These are phyloP conservation scores for Puya raimondii DNA, from an alignment of 176 grass and related monocot genomes.

Conservation along the genomic window DNA sequence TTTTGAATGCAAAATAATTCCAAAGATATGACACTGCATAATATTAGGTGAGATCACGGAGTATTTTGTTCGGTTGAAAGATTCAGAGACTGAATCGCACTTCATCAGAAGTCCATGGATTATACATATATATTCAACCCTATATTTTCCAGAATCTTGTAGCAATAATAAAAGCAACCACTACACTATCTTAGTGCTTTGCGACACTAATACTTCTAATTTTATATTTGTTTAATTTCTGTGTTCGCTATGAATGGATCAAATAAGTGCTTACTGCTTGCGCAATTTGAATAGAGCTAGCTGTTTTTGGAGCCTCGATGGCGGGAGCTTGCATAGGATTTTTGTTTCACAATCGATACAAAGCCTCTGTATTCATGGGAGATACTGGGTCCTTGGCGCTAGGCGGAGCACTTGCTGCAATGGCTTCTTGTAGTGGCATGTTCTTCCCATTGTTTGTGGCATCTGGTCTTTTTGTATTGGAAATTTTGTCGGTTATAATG, in stretches of 20 bases:
- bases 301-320: conserved; percentile 92
- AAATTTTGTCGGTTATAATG: conserved; percentile 48
- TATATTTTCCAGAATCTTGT: not conserved
- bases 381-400: conserved; percentile 65
- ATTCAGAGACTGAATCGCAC: no score
- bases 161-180: not conserved
- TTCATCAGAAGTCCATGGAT: no score
- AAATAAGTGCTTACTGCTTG: conserved; percentile 10
- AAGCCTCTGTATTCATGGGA: conserved; percentile 76
- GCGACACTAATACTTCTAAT: not conserved
- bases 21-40: not conserved
- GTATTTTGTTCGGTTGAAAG: not conserved
- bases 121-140: no score
- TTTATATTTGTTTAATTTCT: not conserved
- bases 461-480: conserved; percentile 50
- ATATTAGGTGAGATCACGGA: not conserved
- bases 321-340: conserved; percentile 79
- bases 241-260: conserved; percentile 3
- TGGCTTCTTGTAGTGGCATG: conserved; percentile 88
- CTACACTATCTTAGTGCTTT: not conserved
- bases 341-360: conserved; percentile 86
- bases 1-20: not conserved
- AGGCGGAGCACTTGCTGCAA: conserved; percentile 69
- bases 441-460: conserved; percentile 73
- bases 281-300: conserved; percentile 38